Evolutionary conservation across 75 land plant species (phyloP).

Genomic region (Larix kaempferi): DNA sequence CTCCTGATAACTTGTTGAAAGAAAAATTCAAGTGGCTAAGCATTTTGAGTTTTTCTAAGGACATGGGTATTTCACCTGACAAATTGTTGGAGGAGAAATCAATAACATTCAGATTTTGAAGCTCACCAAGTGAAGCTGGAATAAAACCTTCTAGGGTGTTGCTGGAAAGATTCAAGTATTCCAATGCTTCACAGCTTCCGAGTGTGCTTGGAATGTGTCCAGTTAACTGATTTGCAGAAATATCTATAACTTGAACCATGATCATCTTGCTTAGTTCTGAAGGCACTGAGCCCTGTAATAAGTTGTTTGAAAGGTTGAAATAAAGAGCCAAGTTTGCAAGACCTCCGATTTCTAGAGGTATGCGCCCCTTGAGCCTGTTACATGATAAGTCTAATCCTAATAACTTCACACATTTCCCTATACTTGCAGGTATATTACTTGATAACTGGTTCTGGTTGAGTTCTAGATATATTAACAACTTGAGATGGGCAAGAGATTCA

Average conservation of each 20-base stretch:
- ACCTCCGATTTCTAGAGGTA: too few relatives aligned
- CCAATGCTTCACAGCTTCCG: conserved; percentile 9
- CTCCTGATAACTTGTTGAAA: conserved; percentile 8
- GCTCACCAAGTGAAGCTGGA: conserved; percentile 12
- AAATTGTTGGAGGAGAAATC: conserved; percentile 36
- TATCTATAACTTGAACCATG: conserved; percentile 6
- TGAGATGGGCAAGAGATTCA: too few relatives aligned
- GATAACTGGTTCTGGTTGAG: not conserved
- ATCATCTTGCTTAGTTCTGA: too few relatives aligned
- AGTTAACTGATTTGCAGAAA: conserved; percentile 12
- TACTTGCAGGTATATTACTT: too few relatives aligned
- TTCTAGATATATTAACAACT: too few relatives aligned
- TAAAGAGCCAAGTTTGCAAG: too few relatives aligned
- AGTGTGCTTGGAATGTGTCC: conserved; percentile 18
- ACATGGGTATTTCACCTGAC: conserved; percentile 20
- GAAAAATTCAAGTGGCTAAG: conserved; percentile 9
- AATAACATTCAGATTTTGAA: conserved; percentile 11
- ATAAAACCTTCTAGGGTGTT: conserved; percentile 11
- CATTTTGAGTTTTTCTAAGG: conserved; percentile 10
- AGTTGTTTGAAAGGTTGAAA: too few relatives aligned
- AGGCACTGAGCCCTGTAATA: too few relatives aligned
- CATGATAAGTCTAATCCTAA: too few relatives aligned
- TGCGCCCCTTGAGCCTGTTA: too few relatives aligned
- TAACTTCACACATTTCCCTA: too few relatives aligned
- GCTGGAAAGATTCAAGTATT: conserved; percentile 16